phyloP scores from a whole-genome alignment of 352 stramenopile species.

The Phytophthora brassicae region DNA sequence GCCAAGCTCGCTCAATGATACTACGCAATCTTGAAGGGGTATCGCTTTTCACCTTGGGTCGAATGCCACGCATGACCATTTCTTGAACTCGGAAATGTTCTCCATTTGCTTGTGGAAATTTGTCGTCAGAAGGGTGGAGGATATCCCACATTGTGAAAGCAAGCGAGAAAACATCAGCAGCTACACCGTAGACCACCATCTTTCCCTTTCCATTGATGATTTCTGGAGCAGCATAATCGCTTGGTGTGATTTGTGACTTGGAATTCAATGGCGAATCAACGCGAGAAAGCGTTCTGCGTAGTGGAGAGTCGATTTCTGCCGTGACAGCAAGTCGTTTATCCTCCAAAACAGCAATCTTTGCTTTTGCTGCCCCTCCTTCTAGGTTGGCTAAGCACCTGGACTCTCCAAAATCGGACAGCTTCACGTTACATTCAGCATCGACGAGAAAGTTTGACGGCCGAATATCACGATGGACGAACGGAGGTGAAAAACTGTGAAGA shows the following conservation, averaged over 20 bases:
- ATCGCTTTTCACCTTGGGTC: slow-evolving; percentile 33
- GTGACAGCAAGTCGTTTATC: slow-evolving; percentile 2
- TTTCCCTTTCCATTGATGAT: slow-evolving; percentile 41
- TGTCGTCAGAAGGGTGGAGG: slow-evolving; percentile 38
- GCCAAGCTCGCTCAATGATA: slow-evolving; percentile 39
- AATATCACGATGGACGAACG: slow-evolving; percentile 51
- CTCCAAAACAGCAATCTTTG: slow-evolving; percentile 15
- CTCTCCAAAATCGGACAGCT: slow-evolving; percentile 45
- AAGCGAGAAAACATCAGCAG: slow-evolving; percentile 58
- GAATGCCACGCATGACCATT: slow-evolving; percentile 36
- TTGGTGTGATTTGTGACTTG: slow-evolving; percentile 12
- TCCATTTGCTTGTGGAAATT: slow-evolving; percentile 32
- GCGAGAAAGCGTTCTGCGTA: slow-evolving; percentile 10
- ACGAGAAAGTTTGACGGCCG: slow-evolving; percentile 50
- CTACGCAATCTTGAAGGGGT: slow-evolving; percentile 16
- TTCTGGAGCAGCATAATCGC: slow-evolving; percentile 64
- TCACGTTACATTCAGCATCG: slow-evolving; percentile 35
- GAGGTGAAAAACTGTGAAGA: slow-evolving; percentile 49
- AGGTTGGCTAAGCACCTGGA: slow-evolving; percentile 27
- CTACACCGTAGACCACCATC: slow-evolving; percentile 38
- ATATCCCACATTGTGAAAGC: slow-evolving; percentile 71
- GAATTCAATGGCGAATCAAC: slow-evolving; percentile 14
- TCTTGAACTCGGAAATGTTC: slow-evolving; percentile 47
- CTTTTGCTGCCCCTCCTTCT: slow-evolving; percentile 1
- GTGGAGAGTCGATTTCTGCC: slow-evolving; percentile 3